Evolutionary conservation across 1,284 basidiomycete genomes (phyloP).

Genomic region (Hortiboletus rubellus): DNA sequence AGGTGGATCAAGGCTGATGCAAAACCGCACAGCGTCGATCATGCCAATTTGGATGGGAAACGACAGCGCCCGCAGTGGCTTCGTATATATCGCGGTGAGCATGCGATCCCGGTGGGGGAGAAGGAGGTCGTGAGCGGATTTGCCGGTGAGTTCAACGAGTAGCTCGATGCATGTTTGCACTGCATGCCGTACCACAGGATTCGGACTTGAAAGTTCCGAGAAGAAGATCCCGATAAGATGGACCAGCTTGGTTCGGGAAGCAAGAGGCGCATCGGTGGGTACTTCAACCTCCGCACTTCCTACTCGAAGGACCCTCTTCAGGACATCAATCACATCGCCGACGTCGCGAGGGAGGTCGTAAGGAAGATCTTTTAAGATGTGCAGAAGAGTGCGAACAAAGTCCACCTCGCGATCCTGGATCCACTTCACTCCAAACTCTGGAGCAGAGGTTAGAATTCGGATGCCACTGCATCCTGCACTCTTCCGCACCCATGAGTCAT

Average conservation of each 20-base stretch:
- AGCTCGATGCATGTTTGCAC: conserved; percentile 83
- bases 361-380: conserved; percentile 95
- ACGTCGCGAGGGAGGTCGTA: conserved; percentile 86
- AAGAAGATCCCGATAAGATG: conserved; percentile 85
- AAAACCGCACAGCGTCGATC: conserved; percentile 96
- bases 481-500: conserved; percentile 86
- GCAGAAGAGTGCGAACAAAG: conserved; percentile 87
- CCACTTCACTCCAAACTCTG: conserved; percentile 79
- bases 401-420: conserved; percentile 89
- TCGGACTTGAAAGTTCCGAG: conserved; percentile 87
- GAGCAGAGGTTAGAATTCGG: conserved; percentile 71
- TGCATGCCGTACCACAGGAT: conserved; percentile 82
- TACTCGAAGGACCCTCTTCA: conserved; percentile 75
- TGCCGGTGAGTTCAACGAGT: conserved; percentile 74
- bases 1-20: conserved; percentile 80
- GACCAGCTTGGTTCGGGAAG: conserved; percentile 54
- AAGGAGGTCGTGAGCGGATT: conserved; percentile 78
- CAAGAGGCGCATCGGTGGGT: conserved; percentile 41
- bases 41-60: conserved; percentile 98
- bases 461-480: conserved; percentile 86
- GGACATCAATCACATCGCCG: conserved; percentile 76
- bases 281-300: conserved; percentile 59
- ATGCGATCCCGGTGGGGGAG: conserved; percentile 87
- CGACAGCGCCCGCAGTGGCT: conserved; percentile 94
- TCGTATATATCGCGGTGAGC: conserved; percentile 89